Conservation (phyloP, 202 grass and related monocot species). For the Digitaria exilis region DNA sequence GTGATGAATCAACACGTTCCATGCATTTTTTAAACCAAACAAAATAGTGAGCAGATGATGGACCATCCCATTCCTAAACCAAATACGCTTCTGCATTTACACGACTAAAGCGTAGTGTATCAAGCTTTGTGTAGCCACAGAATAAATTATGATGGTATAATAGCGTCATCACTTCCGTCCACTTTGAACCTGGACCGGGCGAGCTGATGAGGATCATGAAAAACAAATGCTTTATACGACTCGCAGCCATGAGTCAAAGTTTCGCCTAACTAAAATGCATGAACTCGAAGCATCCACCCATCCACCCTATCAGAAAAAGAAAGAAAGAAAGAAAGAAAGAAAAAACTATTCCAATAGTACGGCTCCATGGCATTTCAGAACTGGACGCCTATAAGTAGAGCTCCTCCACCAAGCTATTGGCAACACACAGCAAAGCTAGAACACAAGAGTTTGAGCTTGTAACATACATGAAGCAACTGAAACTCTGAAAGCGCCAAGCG, state of each 20-base stretch:
- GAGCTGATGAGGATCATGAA: neutral
- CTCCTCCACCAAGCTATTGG: neutral
- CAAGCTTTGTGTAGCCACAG: neutral
- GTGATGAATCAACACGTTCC: no score
- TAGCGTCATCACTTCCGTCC: neutral
- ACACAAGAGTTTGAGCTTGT: neutral
- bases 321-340: neutral
- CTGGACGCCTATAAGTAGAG: conserved; percentile 23
- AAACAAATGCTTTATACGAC: neutral
- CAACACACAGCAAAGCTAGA: neutral
- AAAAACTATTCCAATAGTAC: neutral
- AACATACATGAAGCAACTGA: neutral
- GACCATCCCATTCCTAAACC: no score
- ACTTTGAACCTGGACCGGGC: neutral
- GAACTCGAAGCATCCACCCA: neutral
- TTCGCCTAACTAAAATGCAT: neutral
- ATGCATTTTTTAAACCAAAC: no score
- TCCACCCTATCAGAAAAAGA: no score
- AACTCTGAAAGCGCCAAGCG: neutral
- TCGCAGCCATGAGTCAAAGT: conserved; percentile 23
- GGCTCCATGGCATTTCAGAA: neutral
- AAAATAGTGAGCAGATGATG: no score
- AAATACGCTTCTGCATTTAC: no score
- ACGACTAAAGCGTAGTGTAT: no score
- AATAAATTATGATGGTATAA: neutral